Conservation (phyloP, 2,329 filamentous ascomycete genomes). For the Chlorencoelia australis region DNA sequence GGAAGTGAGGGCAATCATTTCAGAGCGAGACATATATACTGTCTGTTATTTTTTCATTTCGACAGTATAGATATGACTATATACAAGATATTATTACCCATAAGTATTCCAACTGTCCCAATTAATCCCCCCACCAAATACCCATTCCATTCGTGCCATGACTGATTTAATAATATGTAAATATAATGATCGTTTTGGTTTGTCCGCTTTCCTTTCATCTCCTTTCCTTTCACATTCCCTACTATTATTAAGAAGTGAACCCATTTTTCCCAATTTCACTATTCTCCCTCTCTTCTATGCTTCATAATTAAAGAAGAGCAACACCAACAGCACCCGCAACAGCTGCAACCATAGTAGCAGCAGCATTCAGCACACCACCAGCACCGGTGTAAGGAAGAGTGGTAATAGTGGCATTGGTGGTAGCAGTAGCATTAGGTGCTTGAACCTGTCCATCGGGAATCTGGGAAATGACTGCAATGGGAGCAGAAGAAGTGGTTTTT, state of each 20-base stretch:
- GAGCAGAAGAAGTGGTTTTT: not conserved
- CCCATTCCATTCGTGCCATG: not conserved
- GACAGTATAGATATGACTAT: too few relatives aligned
- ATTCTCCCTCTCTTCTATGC: not conserved
- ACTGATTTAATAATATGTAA: not conserved
- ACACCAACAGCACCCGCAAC: conserved; percentile 4
- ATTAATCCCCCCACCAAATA: not conserved
- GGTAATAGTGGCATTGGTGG: not conserved
- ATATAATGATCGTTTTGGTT: too few relatives aligned
- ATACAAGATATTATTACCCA: too few relatives aligned
- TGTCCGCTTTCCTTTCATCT: too few relatives aligned
- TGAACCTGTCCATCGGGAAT: conserved; percentile 27
- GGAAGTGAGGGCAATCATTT: too few relatives aligned
- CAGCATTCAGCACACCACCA: not conserved
- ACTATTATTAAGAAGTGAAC: too few relatives aligned
- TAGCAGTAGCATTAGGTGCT: conserved; percentile 6
- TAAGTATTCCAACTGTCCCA: too few relatives aligned
- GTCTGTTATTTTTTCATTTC: too few relatives aligned
- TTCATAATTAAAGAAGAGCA: conserved; percentile 10
- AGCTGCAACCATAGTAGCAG: not conserved
- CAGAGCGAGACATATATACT: too few relatives aligned
- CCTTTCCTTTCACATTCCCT: too few relatives aligned
- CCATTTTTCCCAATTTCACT: too few relatives aligned
- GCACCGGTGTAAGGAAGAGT: not conserved
- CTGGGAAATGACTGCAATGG: conserved; percentile 14